These are phyloP conservation scores for Lepiota subincarnata DNA, from an alignment of 768 basidiomycete species.

Conservation along the genomic window DNA sequence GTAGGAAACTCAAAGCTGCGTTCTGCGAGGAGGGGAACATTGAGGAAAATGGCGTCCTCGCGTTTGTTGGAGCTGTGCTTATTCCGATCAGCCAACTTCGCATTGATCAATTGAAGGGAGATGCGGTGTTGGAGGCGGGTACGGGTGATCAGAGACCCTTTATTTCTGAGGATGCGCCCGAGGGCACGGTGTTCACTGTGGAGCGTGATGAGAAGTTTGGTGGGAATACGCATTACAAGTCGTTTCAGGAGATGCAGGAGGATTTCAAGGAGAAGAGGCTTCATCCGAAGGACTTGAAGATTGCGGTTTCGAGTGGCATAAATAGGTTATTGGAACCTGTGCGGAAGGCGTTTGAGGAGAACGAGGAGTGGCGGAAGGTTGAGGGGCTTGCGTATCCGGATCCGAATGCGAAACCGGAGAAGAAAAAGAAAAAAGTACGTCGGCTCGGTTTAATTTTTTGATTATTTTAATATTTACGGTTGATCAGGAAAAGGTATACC, in stretches of 20 bases:
- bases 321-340: conserved; percentile 76
- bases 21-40: conserved; percentile 93
- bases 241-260: conserved; percentile 60
- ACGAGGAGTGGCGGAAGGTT: conserved; percentile 75
- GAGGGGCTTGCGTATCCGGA: conserved; percentile 84
- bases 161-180: conserved; percentile 63
- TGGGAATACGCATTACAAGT: conserved; percentile 70
- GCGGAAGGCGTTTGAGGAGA: conserved; percentile 67
- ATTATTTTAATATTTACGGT: neutral
- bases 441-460: neutral
- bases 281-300: conserved; percentile 90
- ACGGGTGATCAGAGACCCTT: conserved; percentile 62
- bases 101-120: conserved; percentile 51
- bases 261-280: conserved; percentile 75
- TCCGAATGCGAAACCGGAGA: conserved; percentile 56
- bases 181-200: conserved; percentile 79
- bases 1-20: conserved; percentile 86
- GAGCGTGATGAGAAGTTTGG: conserved; percentile 77
- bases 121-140: conserved; percentile 42
- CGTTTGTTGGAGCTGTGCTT: conserved; percentile 83
- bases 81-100: conserved; percentile 82
- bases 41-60: conserved; percentile 82
- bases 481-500: conserved; percentile 71
- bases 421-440: conserved; percentile 63
- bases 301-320: conserved; percentile 69